Percentiles rank a stretch among this genome's conserved stretches.
phyloP scores from a whole-genome alignment of 2,329 filamentous ascomycete species.

The Leptoxyphium fumago region DNA sequence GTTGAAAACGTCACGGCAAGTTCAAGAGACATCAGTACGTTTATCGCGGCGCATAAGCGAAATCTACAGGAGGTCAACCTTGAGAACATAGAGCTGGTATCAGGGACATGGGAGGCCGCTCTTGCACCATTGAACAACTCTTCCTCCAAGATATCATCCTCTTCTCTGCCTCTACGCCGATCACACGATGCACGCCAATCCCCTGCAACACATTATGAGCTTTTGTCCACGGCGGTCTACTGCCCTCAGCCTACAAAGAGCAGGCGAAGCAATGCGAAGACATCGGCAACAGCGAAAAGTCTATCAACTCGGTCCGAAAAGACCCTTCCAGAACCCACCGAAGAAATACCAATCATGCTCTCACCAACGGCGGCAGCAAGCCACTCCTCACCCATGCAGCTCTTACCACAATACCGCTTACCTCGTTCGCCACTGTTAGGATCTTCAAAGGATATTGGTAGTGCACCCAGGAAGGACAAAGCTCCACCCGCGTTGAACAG shows the following conservation, averaged over 20 bases:
- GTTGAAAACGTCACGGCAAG: slow-evolving; percentile 61
- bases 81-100: slow-evolving; percentile 55
- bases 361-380: slow-evolving; percentile 7
- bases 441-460: too few relatives aligned
- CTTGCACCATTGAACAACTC: slow-evolving; percentile 47
- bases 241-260: neutral
- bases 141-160: too few relatives aligned
- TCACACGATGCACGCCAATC: too few relatives aligned
- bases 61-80: slow-evolving; percentile 68
- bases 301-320: neutral
- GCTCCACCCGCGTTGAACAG: too few relatives aligned
- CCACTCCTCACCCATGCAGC: too few relatives aligned
- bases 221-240: too few relatives aligned
- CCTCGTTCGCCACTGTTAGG: too few relatives aligned
- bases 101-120: slow-evolving; percentile 68
- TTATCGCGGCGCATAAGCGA: slow-evolving; percentile 52
- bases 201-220: too few relatives aligned
- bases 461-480: too few relatives aligned
- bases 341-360: slow-evolving; percentile 21
- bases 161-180: too few relatives aligned
- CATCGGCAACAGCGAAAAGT: neutral
- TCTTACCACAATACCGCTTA: too few relatives aligned
- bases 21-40: slow-evolving; percentile 51
- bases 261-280: neutral
- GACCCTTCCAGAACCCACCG: slow-evolving; percentile 1